Evolutionary conservation across 805 yeast species (phyloP).

Genomic region (Lipomyces starkeyi): DNA sequence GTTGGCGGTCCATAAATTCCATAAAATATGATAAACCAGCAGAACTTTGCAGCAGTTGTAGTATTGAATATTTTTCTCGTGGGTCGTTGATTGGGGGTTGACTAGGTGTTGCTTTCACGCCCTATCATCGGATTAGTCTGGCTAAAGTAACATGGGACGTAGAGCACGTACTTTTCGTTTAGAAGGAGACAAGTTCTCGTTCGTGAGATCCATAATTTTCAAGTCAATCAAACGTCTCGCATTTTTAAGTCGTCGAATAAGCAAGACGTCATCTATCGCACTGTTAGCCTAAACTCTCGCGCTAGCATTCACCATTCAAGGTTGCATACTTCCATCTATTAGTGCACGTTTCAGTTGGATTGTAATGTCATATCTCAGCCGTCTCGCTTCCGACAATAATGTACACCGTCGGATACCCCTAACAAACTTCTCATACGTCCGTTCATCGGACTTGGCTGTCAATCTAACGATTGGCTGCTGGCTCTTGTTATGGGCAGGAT

Average conservation of each 20-base stretch:
- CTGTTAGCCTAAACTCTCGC: slow-evolving; percentile 33
- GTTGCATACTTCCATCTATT: slow-evolving; percentile 41
- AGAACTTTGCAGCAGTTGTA: slow-evolving; percentile 57
- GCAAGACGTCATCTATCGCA: slow-evolving; percentile 41
- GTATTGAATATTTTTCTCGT: slow-evolving; percentile 46
- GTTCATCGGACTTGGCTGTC: slow-evolving; percentile 50
- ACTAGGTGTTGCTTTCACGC: slow-evolving; percentile 8
- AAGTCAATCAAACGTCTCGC: slow-evolving; percentile 46
- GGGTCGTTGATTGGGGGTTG: slow-evolving; percentile 33
- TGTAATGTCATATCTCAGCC: slow-evolving; percentile 54
- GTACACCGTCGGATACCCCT: slow-evolving; percentile 46
- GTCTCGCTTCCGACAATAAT: slow-evolving; percentile 55
- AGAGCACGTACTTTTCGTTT: slow-evolving; percentile 8
- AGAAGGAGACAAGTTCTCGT: slow-evolving; percentile 24
- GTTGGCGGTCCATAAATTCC: slow-evolving; percentile 60
- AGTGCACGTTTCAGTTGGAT: slow-evolving; percentile 55
- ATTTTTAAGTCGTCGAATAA: slow-evolving; percentile 42
- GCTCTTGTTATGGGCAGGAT: slow-evolving; percentile 20
- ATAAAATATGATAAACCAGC: slow-evolving; percentile 56
- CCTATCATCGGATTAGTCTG: slow-evolving; percentile 16
- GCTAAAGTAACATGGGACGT: no score
- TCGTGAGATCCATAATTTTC: slow-evolving; percentile 42
- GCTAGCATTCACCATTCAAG: neutral
- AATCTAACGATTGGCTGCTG: slow-evolving; percentile 43
- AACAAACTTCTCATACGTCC: slow-evolving; percentile 52